Conservation (phyloP, 257 asterid genomes). For the Leonotis leonurus region DNA sequence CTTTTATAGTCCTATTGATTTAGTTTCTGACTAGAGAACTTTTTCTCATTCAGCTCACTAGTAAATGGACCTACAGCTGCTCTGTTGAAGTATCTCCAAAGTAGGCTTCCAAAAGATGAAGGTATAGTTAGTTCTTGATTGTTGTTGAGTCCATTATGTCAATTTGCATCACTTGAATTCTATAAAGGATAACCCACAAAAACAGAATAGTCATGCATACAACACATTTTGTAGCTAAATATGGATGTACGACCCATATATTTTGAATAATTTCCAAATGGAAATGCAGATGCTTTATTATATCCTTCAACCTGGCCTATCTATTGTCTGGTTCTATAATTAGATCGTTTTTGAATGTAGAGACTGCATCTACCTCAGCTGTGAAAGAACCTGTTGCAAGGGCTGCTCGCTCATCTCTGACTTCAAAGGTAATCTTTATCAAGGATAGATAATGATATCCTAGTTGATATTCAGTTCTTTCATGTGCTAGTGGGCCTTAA, state of each 20-base stretch:
- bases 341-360: conserved; percentile 30
- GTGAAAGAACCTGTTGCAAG: conserved; percentile 50
- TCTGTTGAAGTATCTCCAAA: conserved; percentile 69
- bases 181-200: neutral
- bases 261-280: conserved; percentile 1
- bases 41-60: conserved; percentile 58
- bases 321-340: conserved; percentile 1
- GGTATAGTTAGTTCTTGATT: conserved; percentile 40
- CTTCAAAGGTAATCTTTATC: conserved; percentile 60
- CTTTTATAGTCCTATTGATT: conserved; percentile 7
- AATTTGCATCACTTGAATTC: neutral
- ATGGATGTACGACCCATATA: neutral
- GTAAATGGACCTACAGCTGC: conserved; percentile 86
- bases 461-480: conserved; percentile 5
- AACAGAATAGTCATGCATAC: neutral
- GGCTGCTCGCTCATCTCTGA: conserved; percentile 70
- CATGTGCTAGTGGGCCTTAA: conserved; percentile 1
- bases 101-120: conserved; percentile 87
- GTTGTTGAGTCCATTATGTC: conserved; percentile 9
- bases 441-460: conserved; percentile 2
- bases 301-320: conserved; percentile 10
- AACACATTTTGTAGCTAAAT: neutral
- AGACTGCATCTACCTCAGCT: conserved; percentile 47
- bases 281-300: conserved; percentile 1
- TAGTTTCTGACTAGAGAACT: conserved; percentile 8